Base-by-base conservation (phyloP, 768 basidiomycete species). In the Hemileccinum rubropunctum region DNA sequence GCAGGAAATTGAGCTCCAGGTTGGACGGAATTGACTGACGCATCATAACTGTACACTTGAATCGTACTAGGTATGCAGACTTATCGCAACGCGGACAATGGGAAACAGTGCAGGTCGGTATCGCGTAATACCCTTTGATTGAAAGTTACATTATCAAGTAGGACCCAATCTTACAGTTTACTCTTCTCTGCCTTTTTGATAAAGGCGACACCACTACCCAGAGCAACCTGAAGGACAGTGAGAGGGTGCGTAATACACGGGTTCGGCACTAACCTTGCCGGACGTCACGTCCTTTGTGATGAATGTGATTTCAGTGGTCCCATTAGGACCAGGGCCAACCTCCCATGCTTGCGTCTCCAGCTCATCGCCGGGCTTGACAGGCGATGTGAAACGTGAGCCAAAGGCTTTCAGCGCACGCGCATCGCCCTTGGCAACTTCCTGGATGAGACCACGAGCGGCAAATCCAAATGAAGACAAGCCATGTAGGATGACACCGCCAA, bases 401-500 rank as follows among this genome's bases (percentile, higher is more conserved):
- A 88, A 86, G 58, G 81, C 74, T 53, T 76, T 82, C 53, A 95
- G 71, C 2, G 84, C 73, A 4, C 72, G 72, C 3, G 85, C 76
- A 55, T 88, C 80, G 38, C 78, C 77, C 0, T 74, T 77, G 0
- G 81, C 88, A 12, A 84, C 75, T 2, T 76, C 74, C 50, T 77
- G 76, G 53, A 95, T 73, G 47, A 94, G 68, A 1, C 82, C 88
- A 37, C 91, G 83, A 3, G 88, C 92, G 8, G 76, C 86, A 62
- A 91, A 91, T 10, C 91, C 91, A 63, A 80, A 93, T 0, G 86
- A 81, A 17, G 86, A 84, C 21, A 94, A 76, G 26, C 91, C 91
- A 61, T 95, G 91, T 3, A 94, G 77, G 59, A 95, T 92, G 33
- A 86, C 82, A 42, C 85, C 91, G 3, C 88, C 88, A 59, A 95